Evolutionary conservation across 2,329 filamentous ascomycete genomes (phyloP).

Genomic region (Chrysosporium keratinophilum): DNA sequence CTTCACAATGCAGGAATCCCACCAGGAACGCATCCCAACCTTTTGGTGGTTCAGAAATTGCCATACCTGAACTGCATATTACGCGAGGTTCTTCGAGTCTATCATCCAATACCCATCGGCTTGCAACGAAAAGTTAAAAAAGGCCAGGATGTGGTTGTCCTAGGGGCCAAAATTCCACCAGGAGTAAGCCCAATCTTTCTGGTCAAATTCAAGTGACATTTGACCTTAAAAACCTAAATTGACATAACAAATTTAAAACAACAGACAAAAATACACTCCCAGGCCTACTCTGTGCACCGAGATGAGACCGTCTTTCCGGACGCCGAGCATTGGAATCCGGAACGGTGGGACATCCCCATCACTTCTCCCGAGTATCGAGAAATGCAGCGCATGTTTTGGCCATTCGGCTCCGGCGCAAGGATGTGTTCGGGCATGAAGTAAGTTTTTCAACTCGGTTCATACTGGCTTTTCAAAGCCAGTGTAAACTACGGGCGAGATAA

Average conservation of each 20-base stretch:
- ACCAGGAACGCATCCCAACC: conserved; percentile 2
- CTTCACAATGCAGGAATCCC: conserved; percentile 11
- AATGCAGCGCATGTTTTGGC: conserved; percentile 44
- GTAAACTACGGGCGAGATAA: not conserved
- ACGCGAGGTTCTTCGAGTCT: conserved; percentile 34
- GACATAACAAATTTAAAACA: not conserved
- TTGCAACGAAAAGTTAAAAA: conserved; percentile 29
- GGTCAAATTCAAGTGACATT: not conserved
- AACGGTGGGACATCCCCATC: conserved; percentile 47
- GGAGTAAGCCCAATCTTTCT: conserved; percentile 12
- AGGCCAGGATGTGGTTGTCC: conserved; percentile 12
- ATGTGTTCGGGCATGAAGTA: conserved; percentile 23
- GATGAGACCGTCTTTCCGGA: conserved; percentile 44
- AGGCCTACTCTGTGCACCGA: conserved; percentile 37
- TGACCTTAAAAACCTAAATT: not conserved
- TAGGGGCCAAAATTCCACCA: conserved; percentile 15
- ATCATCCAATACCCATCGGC: conserved; percentile 34
- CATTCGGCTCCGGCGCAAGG: conserved; percentile 47
- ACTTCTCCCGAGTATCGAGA: conserved; percentile 41
- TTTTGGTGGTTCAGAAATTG: conserved; percentile 12
- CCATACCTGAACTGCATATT: conserved; percentile 34
- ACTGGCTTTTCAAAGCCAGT: not conserved
- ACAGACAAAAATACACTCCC: conserved; percentile 16
- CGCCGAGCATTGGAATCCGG: conserved; percentile 43
- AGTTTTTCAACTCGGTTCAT: not conserved